phyloP scores from a whole-genome alignment of 805 yeast genomes.

The Candida peoriensis region DNA sequence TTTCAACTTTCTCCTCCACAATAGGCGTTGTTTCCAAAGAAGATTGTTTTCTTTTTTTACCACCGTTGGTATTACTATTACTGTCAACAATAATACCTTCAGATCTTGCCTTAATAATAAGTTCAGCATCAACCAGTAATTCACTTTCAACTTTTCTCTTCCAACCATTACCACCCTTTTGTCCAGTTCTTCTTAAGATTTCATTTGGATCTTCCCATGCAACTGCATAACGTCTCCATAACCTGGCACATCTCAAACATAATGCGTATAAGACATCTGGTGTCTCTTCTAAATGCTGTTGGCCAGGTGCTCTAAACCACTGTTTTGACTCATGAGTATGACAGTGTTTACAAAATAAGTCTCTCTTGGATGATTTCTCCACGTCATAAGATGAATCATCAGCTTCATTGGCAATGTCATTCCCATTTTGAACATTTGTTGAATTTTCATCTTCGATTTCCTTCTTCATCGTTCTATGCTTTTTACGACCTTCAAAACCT shows the following conservation, averaged over 20 bases:
- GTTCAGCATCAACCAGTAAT: slow-evolving; percentile 54
- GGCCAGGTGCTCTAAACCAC: slow-evolving; percentile 68
- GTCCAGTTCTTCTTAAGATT: slow-evolving; percentile 43
- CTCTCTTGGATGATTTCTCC: slow-evolving; percentile 37
- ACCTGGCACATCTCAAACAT: slow-evolving; percentile 80
- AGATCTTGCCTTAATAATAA: slow-evolving; percentile 43
- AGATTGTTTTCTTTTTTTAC: slow-evolving; percentile 16
- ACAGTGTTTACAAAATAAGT: slow-evolving; percentile 72
- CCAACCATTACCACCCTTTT: slow-evolving; percentile 48
- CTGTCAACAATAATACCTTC: slow-evolving; percentile 1
- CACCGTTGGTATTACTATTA: slow-evolving; percentile 2
- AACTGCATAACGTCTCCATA: slow-evolving; percentile 90
- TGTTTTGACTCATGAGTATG: slow-evolving; percentile 44
- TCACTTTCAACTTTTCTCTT: slow-evolving; percentile 64
- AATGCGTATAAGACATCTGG: slow-evolving; percentile 47
- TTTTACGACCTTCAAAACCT: slow-evolving; percentile 67
- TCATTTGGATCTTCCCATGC: slow-evolving; percentile 79
- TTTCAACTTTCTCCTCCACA: slow-evolving; percentile 1
- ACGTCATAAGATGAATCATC: slow-evolving; percentile 72
- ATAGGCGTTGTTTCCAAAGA: slow-evolving; percentile 4
- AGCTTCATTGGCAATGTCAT: slow-evolving; percentile 31
- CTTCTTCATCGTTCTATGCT: slow-evolving; percentile 37
- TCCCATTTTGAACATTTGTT: slow-evolving; percentile 11
- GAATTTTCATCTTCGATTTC: slow-evolving; percentile 18
- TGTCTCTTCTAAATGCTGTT: slow-evolving; percentile 35